phyloP scores from a whole-genome alignment of 208 protist genomes.

The Trypanosoma melophagium region DNA sequence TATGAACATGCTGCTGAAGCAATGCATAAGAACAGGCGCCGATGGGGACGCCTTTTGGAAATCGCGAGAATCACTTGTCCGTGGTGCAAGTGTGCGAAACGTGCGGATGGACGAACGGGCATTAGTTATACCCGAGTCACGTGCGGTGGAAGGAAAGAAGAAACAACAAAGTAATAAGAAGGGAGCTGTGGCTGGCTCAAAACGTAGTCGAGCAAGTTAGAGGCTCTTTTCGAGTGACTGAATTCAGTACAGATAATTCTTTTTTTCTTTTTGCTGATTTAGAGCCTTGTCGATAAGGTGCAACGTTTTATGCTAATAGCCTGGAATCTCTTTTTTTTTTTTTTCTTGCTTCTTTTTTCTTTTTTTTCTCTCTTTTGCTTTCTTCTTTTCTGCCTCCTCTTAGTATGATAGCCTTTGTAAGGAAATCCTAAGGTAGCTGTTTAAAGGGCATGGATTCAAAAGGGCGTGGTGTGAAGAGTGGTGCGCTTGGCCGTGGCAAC shows the following conservation, averaged over 20 bases:
- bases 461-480: conserved; percentile 19
- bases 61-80: conserved; percentile 66
- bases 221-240: too few relatives aligned
- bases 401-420: conserved; percentile 9
- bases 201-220: conserved; percentile 6
- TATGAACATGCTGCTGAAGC: conserved; percentile 86
- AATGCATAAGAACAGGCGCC: conserved; percentile 61
- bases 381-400: conserved; percentile 17
- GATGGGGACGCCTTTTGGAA: conserved; percentile 72
- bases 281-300: too few relatives aligned
- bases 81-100: conserved; percentile 72
- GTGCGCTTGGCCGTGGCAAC: conserved; percentile 22
- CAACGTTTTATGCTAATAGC: not conserved
- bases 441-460: conserved; percentile 29
- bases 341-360: too few relatives aligned
- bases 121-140: conserved; percentile 25
- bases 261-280: too few relatives aligned
- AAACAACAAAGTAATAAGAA: conserved; percentile 18
- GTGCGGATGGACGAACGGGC: conserved; percentile 77
- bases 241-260: too few relatives aligned
- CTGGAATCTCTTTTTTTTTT: conserved; percentile 5
- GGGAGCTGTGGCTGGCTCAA: conserved; percentile 5
- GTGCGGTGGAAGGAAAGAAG: conserved; percentile 9
- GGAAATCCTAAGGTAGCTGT: conserved; percentile 3
- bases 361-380: too few relatives aligned